Evolutionary conservation across 768 basidiomycete species (phyloP).

Genomic region (Lepiota subincarnata): DNA sequence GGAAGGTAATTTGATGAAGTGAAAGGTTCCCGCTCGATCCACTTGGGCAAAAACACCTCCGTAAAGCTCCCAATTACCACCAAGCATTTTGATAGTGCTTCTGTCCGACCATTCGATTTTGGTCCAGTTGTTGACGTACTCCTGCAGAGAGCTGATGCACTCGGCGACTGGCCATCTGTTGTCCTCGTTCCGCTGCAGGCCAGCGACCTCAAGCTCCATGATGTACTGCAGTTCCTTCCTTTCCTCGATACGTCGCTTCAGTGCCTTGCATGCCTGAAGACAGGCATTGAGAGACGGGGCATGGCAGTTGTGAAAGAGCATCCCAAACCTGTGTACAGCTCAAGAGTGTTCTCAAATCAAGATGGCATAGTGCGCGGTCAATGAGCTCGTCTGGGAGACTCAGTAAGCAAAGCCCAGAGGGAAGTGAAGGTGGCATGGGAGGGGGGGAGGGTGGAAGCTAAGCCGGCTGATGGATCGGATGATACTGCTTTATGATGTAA

Average conservation of each 20-base stretch:
- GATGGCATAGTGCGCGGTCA: constrained; percentile 9
- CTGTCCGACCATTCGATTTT: constrained; percentile 30
- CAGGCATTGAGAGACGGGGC: too few relatives aligned
- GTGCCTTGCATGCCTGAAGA: constrained; percentile 28
- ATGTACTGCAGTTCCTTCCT: constrained; percentile 34
- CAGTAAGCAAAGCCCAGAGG: not conserved
- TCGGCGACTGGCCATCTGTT: constrained; percentile 23
- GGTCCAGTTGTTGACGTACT: constrained; percentile 36
- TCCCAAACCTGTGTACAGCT: constrained; percentile 23
- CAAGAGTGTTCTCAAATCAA: constrained; percentile 19
- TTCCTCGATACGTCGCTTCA: constrained; percentile 23
- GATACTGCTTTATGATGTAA: not conserved
- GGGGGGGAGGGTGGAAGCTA: not conserved
- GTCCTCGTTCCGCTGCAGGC: constrained; percentile 36
- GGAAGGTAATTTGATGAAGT: constrained; percentile 49
- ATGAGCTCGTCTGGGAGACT: constrained; percentile 18
- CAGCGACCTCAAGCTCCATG: constrained; percentile 42
- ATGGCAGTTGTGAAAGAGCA: not conserved
- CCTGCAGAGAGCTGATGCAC: constrained; percentile 34
- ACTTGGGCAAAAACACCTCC: constrained; percentile 53
- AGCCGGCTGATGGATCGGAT: not conserved
- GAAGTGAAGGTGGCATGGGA: constrained; percentile 7
- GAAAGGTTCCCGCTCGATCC: constrained; percentile 24
- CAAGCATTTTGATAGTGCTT: constrained; percentile 35
- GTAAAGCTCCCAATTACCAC: constrained; percentile 53